Percentiles rank a stretch among this genome's conserved stretches.
Conservation (phyloP, 257 asterid genomes). For the Nicotiana noctiflora region DNA sequence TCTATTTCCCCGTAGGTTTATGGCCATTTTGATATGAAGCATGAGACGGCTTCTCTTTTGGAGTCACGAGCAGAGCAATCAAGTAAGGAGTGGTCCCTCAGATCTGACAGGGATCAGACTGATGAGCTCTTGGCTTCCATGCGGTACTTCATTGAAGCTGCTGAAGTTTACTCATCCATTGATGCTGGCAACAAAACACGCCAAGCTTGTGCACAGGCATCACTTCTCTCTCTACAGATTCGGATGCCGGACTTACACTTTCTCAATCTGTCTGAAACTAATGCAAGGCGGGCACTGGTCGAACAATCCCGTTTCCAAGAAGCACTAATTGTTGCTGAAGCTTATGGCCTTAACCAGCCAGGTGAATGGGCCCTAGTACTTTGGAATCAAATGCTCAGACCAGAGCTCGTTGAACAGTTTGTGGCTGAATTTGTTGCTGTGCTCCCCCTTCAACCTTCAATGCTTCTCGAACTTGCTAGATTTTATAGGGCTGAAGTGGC, state of each 20-base stretch:
- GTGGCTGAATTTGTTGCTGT: conserved; percentile 93
- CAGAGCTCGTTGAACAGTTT: conserved; percentile 82
- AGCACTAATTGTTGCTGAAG: conserved; percentile 95
- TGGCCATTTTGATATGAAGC: conserved; percentile 93
- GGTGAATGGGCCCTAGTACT: conserved; percentile 97
- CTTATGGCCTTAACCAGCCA: conserved; percentile 90
- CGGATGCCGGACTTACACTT: conserved; percentile 93
- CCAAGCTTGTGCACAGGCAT: conserved; percentile 87
- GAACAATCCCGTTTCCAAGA: conserved; percentile 92
- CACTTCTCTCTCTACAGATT: conserved; percentile 87
- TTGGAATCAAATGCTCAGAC: conserved; percentile 98
- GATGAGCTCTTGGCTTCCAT: conserved; percentile 87
- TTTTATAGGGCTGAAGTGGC: conserved; percentile 89
- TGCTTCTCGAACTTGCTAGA: conserved; percentile 89
- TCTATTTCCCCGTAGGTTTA: conserved; percentile 54
- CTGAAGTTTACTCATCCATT: conserved; percentile 86
- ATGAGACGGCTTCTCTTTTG: conserved; percentile 81
- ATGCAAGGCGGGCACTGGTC: conserved; percentile 77
- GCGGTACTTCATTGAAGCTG: conserved; percentile 85
- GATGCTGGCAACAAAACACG: conserved; percentile 93
- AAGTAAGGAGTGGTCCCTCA: conserved; percentile 60
- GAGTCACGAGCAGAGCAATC: conserved; percentile 73
- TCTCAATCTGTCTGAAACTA: conserved; percentile 82
- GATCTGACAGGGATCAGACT: conserved; percentile 72
- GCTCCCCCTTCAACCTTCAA: conserved; percentile 83